phyloP scores from a whole-genome alignment of 2,329 filamentous ascomycete genomes.

The Trichoderma koningiopsis region DNA sequence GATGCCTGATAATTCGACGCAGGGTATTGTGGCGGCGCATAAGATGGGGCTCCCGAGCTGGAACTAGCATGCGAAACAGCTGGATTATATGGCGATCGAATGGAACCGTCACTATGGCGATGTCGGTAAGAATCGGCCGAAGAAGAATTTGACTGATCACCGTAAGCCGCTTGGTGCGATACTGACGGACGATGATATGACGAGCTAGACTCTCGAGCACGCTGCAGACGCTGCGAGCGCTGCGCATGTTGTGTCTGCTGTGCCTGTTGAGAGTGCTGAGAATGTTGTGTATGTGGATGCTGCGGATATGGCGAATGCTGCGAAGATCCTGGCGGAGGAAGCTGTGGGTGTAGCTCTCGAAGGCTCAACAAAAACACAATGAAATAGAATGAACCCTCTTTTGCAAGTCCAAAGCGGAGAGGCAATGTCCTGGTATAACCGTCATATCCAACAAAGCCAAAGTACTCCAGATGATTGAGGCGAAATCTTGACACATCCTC shows the following conservation, averaged over 20 bases:
- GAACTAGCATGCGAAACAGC: slow-evolving; percentile 39
- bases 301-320: slow-evolving; percentile 42
- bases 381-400: slow-evolving; percentile 64
- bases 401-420: slow-evolving; percentile 59
- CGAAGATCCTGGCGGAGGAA: slow-evolving; percentile 33
- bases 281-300: slow-evolving; percentile 28
- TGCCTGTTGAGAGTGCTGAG: neutral
- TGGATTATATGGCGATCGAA: slow-evolving; percentile 26
- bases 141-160: slow-evolving; percentile 50
- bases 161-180: slow-evolving; percentile 39
- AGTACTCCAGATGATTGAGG: slow-evolving; percentile 56
- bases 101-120: slow-evolving; percentile 44
- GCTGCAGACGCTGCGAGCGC: neutral
- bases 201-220: slow-evolving; percentile 45
- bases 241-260: neutral
- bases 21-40: slow-evolving; percentile 52
- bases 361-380: slow-evolving; percentile 54
- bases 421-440: slow-evolving; percentile 54
- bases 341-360: slow-evolving; percentile 44
- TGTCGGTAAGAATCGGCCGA: slow-evolving; percentile 51
- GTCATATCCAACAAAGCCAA: slow-evolving; percentile 56
- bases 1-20: slow-evolving; percentile 55
- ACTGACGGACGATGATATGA: slow-evolving; percentile 44
- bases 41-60: slow-evolving; percentile 34
- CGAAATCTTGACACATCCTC: slow-evolving; percentile 57